Evolutionary conservation across 177 flowering plant species (phyloP).

Genomic region (Vitis hybrid): DNA sequence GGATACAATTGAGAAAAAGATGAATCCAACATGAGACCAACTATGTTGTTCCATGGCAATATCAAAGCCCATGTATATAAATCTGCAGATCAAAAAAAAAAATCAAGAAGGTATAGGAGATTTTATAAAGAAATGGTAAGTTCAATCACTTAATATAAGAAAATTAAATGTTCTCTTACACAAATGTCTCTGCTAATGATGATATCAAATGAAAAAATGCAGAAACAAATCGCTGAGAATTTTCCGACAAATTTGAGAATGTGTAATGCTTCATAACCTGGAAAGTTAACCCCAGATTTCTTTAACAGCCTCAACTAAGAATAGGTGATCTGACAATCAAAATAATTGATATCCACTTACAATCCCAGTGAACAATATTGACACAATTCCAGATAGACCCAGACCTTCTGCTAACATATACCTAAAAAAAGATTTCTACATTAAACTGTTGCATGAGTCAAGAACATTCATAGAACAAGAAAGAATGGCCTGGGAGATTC

Average conservation of each 20-base stretch:
- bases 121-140: neutral
- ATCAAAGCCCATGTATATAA: conserved; percentile 99
- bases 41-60: conserved; percentile 99
- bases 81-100: conserved; percentile 49
- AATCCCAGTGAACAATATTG: conserved; percentile 97
- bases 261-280: conserved; percentile 99
- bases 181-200: conserved; percentile 96
- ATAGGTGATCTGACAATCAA: conserved; percentile 4
- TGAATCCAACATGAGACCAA: conserved; percentile 98
- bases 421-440: conserved; percentile 37
- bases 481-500: conserved; percentile 16
- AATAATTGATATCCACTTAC: conserved; percentile 48
- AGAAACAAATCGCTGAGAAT: conserved; percentile 86
- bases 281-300: conserved; percentile 14
- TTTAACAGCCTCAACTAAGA: conserved; percentile 5
- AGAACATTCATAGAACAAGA: conserved; percentile 5
- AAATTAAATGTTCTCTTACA: conserved; percentile 46
- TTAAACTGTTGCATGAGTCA: conserved; percentile 7
- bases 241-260: conserved; percentile 85
- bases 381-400: conserved; percentile 97
- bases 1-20: conserved; percentile 99
- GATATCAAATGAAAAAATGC: conserved; percentile 97
- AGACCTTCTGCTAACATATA: conserved; percentile 99
- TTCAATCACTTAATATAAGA: conserved; percentile 9
- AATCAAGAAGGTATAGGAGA: neutral